Conservation (phyloP, 2,329 filamentous ascomycete species). For the Lachnellula subtilissima region DNA sequence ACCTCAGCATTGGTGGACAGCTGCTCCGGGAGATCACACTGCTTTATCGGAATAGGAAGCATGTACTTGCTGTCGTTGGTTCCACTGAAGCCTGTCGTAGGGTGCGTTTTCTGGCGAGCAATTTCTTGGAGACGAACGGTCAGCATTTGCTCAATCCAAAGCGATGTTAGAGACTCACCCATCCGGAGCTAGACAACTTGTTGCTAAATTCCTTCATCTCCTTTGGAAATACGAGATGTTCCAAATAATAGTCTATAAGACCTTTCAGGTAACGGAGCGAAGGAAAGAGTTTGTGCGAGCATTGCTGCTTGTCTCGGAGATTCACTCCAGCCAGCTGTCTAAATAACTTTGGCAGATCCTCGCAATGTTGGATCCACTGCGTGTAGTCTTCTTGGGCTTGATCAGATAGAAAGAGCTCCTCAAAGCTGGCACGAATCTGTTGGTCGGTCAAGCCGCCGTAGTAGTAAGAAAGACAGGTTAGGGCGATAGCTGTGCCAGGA, state of each 20-base stretch:
- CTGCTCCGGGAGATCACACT: slow-evolving; percentile 50
- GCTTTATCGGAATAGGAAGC: slow-evolving; percentile 51
- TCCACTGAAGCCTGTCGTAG: slow-evolving; percentile 62
- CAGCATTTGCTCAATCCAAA: slow-evolving; percentile 39
- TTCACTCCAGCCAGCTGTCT: slow-evolving; percentile 48
- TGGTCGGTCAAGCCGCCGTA: slow-evolving; percentile 49
- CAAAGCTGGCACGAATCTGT: slow-evolving; percentile 42
- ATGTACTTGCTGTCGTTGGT: slow-evolving; percentile 60
- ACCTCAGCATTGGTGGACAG: slow-evolving; percentile 65
- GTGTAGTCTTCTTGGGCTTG: slow-evolving; percentile 47
- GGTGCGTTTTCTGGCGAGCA: slow-evolving; percentile 35
- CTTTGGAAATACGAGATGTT: slow-evolving; percentile 51
- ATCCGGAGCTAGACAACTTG: slow-evolving; percentile 60
- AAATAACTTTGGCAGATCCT: slow-evolving; percentile 34
- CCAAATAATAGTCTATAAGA: slow-evolving; percentile 58
- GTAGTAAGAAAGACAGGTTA: slow-evolving; percentile 65
- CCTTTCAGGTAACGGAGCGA: slow-evolving; percentile 45
- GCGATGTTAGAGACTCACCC: slow-evolving; percentile 37
- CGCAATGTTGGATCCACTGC: slow-evolving; percentile 38
- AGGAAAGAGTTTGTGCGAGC: slow-evolving; percentile 45
- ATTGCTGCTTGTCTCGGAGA: slow-evolving; percentile 47
- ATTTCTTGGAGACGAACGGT: slow-evolving; percentile 14
- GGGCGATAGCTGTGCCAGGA: slow-evolving; percentile 57
- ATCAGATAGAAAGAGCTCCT: slow-evolving; percentile 45
- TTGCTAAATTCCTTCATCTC: slow-evolving; percentile 56